Evolutionary conservation across 768 basidiomycete genomes (phyloP).

Genomic region (Kwoniella dejecticola): DNA sequence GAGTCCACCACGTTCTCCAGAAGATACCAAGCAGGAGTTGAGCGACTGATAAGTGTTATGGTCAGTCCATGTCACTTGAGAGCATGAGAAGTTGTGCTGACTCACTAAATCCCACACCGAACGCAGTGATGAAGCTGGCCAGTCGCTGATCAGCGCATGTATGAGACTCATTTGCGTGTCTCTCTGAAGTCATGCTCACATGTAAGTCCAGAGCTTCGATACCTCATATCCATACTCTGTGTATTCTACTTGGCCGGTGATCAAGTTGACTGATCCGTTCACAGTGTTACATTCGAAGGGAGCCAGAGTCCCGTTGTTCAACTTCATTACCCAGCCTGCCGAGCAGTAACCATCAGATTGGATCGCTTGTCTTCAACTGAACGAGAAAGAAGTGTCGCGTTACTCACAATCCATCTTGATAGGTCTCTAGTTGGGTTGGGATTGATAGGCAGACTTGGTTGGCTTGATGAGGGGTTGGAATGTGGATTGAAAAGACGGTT

Average conservation of each 20-base stretch:
- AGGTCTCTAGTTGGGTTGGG: no score
- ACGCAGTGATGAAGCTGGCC: constrained; percentile 21
- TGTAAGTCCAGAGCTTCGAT: constrained; percentile 14
- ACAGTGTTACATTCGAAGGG: constrained; percentile 25
- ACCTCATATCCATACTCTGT: constrained; percentile 31
- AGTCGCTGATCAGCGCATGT: not conserved
- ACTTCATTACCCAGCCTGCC: not conserved
- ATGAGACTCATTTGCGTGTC: not conserved
- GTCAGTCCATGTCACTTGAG: not conserved
- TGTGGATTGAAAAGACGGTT: no score
- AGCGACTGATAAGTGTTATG: constrained; percentile 2
- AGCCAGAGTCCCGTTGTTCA: not conserved
- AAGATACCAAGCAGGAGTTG: constrained; percentile 22
- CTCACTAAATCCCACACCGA: constrained; percentile 14
- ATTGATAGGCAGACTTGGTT: no score
- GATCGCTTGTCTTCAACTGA: not conserved
- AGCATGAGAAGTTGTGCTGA: not conserved
- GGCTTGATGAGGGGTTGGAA: no score
- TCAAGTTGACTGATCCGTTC: constrained; percentile 26
- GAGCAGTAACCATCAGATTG: not conserved
- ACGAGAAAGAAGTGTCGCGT: not conserved
- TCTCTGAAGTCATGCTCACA: constrained; percentile 19
- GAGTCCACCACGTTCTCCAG: constrained; percentile 26
- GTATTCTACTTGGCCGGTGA: constrained; percentile 24
- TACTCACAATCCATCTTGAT: constrained; percentile 10